Base-by-base conservation (phyloP, 805 yeast genomes). In the Lipomyces yamadae region DNA sequence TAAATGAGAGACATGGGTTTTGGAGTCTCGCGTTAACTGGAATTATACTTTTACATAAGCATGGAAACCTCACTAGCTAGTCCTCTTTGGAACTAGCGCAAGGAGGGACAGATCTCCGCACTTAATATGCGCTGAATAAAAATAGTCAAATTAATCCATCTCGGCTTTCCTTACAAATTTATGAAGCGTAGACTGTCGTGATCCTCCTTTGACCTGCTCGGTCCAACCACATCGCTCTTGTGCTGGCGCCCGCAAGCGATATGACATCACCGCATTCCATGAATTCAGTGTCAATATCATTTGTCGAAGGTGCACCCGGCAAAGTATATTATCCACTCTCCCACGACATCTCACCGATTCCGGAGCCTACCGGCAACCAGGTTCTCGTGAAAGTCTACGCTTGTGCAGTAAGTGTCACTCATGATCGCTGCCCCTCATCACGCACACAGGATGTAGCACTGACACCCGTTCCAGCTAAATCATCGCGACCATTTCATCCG, bases 401-500 rank as follows among this genome's bases (percentile, higher is more conserved):
- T 4, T 65, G 53, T 6, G 60, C 73, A 4, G 64, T 61, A 24
- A 34, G 64, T 48, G 2, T 42, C 15, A 15, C 24, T 42, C n/a
- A 4, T 8, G 24, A 42, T 11, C 13, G 13, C 24, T n/a, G 18
- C 18, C 15, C n/a, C 6, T 42, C 24, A 1, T 24, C 24, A 24
- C 24, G 24, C 24, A n/a, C 24, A n/a, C 24, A n/a, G 48, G 6
- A 2, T n/a, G 18, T 42, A 18, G n/a, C 48, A 42, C 48, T 42
- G 18, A 42, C 24, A 42, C 15, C 24, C 7, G 7, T 2, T 52
- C n/a, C 53, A 62, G 65, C 61, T 70, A 42, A 71, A 71, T 42
- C 72, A 70, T 48, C 69, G 73, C 39, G 73, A 71, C 61, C 56
- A 68, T 32, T 66, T 66, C 24, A 55, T 68, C n/a, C 64, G 63